phyloP scores from a whole-genome alignment of 176 grass and related monocot species.

The Stipa capillata region DNA sequence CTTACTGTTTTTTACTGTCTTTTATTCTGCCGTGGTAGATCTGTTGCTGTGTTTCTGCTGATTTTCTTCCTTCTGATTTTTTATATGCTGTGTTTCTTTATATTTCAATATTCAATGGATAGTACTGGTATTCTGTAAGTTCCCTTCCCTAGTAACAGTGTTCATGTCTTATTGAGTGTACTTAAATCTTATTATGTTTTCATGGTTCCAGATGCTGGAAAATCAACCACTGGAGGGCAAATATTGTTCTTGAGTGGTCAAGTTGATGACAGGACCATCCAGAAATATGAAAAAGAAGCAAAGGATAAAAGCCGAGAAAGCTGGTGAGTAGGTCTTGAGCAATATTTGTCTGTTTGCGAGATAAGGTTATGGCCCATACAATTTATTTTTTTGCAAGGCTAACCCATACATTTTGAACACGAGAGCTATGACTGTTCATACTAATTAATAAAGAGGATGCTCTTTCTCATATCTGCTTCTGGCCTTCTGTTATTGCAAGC shows the following conservation, averaged over 20 bases:
- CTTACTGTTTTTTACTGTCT: background rate
- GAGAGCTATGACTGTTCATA: background rate
- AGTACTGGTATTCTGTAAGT: background rate
- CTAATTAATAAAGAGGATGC: background rate
- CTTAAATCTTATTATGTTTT: background rate
- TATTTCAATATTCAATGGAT: background rate
- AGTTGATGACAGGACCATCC: constrained; percentile 93
- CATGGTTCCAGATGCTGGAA: constrained; percentile 74
- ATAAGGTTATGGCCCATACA: no score
- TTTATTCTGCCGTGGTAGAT: background rate
- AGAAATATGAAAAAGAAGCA: constrained; percentile 98
- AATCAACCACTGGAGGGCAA: constrained; percentile 88
- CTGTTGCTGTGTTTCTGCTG: background rate
- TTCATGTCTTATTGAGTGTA: background rate
- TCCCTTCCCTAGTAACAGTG: background rate
- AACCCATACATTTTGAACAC: background rate
- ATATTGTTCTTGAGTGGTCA: constrained; percentile 96
- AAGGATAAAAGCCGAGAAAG: constrained; percentile 97
- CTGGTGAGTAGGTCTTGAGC: constrained; percentile 36
- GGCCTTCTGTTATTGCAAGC: background rate
- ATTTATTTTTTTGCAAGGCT: background rate
- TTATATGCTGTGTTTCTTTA: background rate
- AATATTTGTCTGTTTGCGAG: background rate
- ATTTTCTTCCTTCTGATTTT: background rate
- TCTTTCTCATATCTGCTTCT: background rate